Percentiles rank a stretch among this genome's conserved stretches.
Evolutionary conservation across 805 yeast genomes (phyloP).

Genomic region (Candida xyloterini): DNA sequence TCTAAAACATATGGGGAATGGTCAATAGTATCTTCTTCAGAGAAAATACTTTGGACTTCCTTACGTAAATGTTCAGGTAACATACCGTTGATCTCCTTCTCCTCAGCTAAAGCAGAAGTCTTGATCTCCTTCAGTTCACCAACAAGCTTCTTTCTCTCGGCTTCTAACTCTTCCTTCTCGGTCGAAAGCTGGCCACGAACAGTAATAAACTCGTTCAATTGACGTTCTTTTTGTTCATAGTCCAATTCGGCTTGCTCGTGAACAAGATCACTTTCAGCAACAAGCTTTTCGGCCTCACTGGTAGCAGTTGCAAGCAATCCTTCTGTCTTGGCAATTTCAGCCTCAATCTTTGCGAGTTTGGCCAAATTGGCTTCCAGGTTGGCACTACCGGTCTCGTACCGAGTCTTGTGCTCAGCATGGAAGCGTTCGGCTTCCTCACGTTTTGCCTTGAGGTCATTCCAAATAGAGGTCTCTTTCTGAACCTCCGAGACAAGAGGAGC

Average conservation of each 20-base stretch:
- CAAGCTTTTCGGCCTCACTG: slow-evolving; percentile 29
- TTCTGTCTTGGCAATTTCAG: slow-evolving; percentile 39
- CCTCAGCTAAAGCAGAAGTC: slow-evolving; percentile 39
- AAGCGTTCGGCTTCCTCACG: slow-evolving; percentile 46
- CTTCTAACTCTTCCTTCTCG: slow-evolving; percentile 40
- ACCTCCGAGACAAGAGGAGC: slow-evolving; percentile 55
- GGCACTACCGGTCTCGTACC: slow-evolving; percentile 41
- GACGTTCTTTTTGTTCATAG: slow-evolving; percentile 28
- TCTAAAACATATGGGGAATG: slow-evolving; percentile 28
- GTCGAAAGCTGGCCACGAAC: slow-evolving; percentile 39
- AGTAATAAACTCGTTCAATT: slow-evolving; percentile 29
- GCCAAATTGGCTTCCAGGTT: slow-evolving; percentile 42
- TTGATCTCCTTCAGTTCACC: slow-evolving; percentile 36
- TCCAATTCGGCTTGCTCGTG: slow-evolving; percentile 30
- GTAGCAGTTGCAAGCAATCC: slow-evolving; percentile 36
- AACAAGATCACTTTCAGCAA: slow-evolving; percentile 26
- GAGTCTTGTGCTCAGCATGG: slow-evolving; percentile 41
- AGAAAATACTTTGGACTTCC: slow-evolving; percentile 27
- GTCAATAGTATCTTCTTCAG: slow-evolving; percentile 31
- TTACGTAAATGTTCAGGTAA: slow-evolving; percentile 52
- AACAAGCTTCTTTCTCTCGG: slow-evolving; percentile 37
- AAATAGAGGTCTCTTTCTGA: slow-evolving; percentile 45
- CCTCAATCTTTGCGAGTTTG: slow-evolving; percentile 42
- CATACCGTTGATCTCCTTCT: slow-evolving; percentile 44
- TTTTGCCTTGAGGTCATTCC: slow-evolving; percentile 48